A percentile compares a stretch with the other conserved stretches of the same genome.
phyloP scores from a whole-genome alignment of 805 yeast species.

The Saccharomycopsis sp. region DNA sequence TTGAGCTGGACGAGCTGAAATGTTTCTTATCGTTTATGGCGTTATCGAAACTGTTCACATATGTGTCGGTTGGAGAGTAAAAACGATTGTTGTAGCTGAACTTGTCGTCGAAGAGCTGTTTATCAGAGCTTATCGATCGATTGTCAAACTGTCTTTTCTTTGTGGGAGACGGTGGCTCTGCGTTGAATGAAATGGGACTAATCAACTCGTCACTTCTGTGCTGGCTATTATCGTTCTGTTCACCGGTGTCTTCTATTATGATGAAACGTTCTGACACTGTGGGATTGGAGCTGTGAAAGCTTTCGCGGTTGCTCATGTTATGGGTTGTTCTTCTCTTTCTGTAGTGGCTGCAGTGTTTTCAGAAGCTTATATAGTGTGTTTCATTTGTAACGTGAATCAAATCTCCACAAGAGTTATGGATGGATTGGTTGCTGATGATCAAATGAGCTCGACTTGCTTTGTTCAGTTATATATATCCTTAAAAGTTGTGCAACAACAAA shows the following conservation, averaged over 20 bases:
- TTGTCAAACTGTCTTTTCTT: constrained; percentile 7
- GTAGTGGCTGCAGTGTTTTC: no score
- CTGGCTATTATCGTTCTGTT: background rate
- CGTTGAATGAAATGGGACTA: no score
- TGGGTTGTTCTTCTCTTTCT: no score
- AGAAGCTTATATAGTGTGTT: no score
- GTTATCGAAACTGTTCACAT: background rate
- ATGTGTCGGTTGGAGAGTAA: background rate
- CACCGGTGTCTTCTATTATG: constrained; percentile 3
- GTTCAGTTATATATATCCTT: no score
- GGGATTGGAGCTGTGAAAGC: no score
- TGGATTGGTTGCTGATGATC: no score
- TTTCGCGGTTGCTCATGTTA: no score
- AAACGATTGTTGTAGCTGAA: background rate
- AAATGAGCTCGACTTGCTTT: no score
- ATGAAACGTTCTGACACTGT: constrained; percentile 5
- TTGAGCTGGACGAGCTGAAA: background rate
- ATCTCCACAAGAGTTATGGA: no score
- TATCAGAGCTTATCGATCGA: constrained; percentile 2
- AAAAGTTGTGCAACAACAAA: no score
- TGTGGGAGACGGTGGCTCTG: background rate
- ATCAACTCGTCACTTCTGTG: background rate
- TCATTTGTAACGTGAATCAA: no score
- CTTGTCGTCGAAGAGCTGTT: background rate
- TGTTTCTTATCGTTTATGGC: background rate